phyloP scores from a whole-genome alignment of 1,284 basidiomycete genomes.

The Fomitopsis pinicola region DNA sequence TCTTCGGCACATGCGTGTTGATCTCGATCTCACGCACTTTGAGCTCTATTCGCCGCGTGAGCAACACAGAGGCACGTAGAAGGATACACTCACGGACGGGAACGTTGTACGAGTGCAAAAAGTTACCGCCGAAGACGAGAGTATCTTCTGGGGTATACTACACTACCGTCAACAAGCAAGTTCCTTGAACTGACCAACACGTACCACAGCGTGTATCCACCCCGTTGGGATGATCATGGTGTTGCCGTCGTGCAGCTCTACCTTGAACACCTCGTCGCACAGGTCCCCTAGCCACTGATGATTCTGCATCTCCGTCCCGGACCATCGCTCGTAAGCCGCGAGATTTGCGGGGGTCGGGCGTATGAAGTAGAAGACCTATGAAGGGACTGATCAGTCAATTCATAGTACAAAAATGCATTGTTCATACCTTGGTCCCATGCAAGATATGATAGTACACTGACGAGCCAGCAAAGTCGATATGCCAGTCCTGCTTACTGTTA shows the following conservation, averaged over 20 bases:
- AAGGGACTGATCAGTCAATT: slow-evolving; percentile 10
- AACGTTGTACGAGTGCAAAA: slow-evolving; percentile 83
- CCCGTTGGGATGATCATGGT: slow-evolving; percentile 97
- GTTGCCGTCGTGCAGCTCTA: slow-evolving; percentile 79
- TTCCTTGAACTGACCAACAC: slow-evolving; percentile 25
- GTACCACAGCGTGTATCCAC: slow-evolving; percentile 95
- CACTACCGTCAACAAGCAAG: neutral
- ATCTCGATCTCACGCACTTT: slow-evolving; percentile 90
- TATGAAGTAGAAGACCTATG: slow-evolving; percentile 91
- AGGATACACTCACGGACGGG: slow-evolving; percentile 54
- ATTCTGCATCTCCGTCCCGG: slow-evolving; percentile 85
- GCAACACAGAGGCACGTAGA: slow-evolving; percentile 12
- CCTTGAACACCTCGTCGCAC: slow-evolving; percentile 85
- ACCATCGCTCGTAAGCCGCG: slow-evolving; percentile 87
- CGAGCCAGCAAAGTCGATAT: slow-evolving; percentile 93
- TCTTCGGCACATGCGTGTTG: slow-evolving; percentile 88
- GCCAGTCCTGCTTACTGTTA: slow-evolving; percentile 78
- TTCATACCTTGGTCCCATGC: slow-evolving; percentile 68
- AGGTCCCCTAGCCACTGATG: slow-evolving; percentile 89
- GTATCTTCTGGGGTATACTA: slow-evolving; percentile 90
- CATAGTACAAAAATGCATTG: neutral
- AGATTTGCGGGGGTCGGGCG: slow-evolving; percentile 86
- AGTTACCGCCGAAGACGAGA: slow-evolving; percentile 96
- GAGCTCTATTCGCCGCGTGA: slow-evolving; percentile 54
- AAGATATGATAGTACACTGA: slow-evolving; percentile 94